Evolutionary conservation across 2,329 filamentous ascomycete genomes (phyloP).

Genomic region (Hypoxylon sp.): DNA sequence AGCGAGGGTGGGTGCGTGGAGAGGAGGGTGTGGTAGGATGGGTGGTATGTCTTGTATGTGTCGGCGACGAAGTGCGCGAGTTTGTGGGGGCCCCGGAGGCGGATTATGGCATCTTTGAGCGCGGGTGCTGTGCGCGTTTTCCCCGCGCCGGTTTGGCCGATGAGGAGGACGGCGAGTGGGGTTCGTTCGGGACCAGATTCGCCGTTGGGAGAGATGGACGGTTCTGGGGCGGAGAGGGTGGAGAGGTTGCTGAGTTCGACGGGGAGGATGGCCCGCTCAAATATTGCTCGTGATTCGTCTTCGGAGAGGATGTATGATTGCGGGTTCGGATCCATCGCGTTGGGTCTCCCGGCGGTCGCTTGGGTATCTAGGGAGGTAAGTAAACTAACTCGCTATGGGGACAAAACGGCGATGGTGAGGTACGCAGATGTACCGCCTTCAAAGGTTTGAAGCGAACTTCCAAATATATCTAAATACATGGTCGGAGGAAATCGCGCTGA

Average conservation of each 20-base stretch:
- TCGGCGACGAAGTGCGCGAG: slow-evolving; percentile 64
- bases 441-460: not conserved
- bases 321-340: slow-evolving; percentile 29
- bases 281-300: slow-evolving; percentile 53
- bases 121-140: slow-evolving; percentile 62
- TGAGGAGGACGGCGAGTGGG: slow-evolving; percentile 61
- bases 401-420: slow-evolving; percentile 1
- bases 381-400: not conserved
- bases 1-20: slow-evolving; percentile 54
- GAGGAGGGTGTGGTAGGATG: slow-evolving; percentile 57
- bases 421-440: not conserved
- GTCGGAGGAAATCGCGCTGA: not conserved
- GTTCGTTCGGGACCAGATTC: not conserved
- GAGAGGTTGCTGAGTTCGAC: slow-evolving; percentile 52
- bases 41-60: slow-evolving; percentile 66
- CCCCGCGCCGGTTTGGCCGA: slow-evolving; percentile 66
- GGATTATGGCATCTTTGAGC: slow-evolving; percentile 55
- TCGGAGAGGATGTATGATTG: slow-evolving; percentile 54
- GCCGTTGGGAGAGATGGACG: slow-evolving; percentile 18
- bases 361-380: not conserved
- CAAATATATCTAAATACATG: slow-evolving; percentile 8
- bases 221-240: slow-evolving; percentile 11
- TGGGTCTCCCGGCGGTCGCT: not conserved
- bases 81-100: slow-evolving; percentile 29
- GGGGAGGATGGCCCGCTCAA: slow-evolving; percentile 52